These are phyloP conservation scores for Chytridium lagenaria DNA, from an alignment of 371 early-diverging fungal species.

Conservation along the genomic window DNA sequence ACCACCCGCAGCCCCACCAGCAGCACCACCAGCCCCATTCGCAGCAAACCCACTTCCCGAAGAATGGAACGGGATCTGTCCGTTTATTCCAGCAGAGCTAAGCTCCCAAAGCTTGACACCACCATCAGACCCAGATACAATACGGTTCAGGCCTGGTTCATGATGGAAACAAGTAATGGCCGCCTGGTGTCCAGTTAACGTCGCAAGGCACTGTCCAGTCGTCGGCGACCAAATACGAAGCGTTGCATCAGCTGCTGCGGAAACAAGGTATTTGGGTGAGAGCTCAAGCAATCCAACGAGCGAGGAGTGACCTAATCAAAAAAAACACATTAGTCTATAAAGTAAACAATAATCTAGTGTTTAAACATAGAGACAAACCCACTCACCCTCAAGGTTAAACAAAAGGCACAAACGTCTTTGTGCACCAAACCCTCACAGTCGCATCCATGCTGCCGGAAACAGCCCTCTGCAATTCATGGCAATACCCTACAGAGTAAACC, in stretches of 20 bases:
- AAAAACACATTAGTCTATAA: not conserved
- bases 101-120: conserved; percentile 95
- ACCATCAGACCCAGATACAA: conserved; percentile 93
- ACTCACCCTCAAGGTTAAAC: conserved; percentile 73
- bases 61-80: not conserved
- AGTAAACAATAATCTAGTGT: not conserved
- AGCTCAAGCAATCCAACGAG: conserved; percentile 92
- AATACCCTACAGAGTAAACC: conserved; percentile 91
- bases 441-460: conserved; percentile 98
- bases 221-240: conserved; percentile 93
- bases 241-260: conserved; percentile 95
- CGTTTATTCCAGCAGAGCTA: conserved; percentile 37
- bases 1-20: too few relatives aligned
- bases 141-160: conserved; percentile 76
- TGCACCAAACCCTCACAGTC: conserved; percentile 95
- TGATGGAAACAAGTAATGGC: conserved; percentile 97
- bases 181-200: conserved; percentile 75
- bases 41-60: conserved; percentile 17
- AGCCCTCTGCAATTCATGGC: conserved; percentile 80
- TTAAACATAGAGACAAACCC: not conserved
- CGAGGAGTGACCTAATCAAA: conserved; percentile 82
- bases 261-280: conserved; percentile 81
- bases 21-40: too few relatives aligned
- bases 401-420: conserved; percentile 82
- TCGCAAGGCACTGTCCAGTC: conserved; percentile 73